A percentile compares a stretch with the other conserved stretches of the same genome.
These are phyloP conservation scores for Torulaspora maleeae DNA, from an alignment of 805 yeast genomes.

Conservation along the genomic window DNA sequence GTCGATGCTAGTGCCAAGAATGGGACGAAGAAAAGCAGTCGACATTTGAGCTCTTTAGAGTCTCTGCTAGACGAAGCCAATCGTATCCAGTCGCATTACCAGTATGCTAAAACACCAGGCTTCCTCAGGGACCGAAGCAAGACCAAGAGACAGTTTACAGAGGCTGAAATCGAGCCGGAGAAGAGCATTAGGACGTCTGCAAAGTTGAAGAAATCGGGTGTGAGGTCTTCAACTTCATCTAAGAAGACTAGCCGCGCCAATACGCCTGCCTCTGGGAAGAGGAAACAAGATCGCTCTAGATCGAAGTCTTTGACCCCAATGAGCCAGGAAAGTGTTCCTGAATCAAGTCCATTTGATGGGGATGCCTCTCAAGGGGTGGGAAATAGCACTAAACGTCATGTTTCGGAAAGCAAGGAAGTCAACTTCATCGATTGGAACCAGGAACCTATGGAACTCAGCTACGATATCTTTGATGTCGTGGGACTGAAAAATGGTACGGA, in stretches of 20 bases:
- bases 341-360: background rate
- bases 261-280: background rate
- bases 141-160: background rate
- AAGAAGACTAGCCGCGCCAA: background rate
- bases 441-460: constrained; percentile 9
- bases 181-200: background rate
- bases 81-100: constrained; percentile 26
- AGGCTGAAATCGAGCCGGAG: background rate
- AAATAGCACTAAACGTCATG: background rate
- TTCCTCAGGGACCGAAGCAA: constrained; percentile 21
- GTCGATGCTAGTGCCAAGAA: background rate
- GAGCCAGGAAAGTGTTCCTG: background rate
- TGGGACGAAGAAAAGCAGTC: background rate
- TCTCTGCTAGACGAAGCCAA: constrained; percentile 28
- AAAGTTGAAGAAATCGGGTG: background rate
- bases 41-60: constrained; percentile 11
- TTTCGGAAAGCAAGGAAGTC: constrained; percentile 1
- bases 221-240: background rate
- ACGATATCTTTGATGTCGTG: constrained; percentile 22
- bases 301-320: background rate
- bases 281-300: background rate
- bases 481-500: constrained; percentile 1
- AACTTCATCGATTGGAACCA: constrained; percentile 18
- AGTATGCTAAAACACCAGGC: constrained; percentile 23
- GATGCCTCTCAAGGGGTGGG: background rate